Base-by-base conservation (phyloP, 352 stramenopile species). In the Pythium coloratum region DNA sequence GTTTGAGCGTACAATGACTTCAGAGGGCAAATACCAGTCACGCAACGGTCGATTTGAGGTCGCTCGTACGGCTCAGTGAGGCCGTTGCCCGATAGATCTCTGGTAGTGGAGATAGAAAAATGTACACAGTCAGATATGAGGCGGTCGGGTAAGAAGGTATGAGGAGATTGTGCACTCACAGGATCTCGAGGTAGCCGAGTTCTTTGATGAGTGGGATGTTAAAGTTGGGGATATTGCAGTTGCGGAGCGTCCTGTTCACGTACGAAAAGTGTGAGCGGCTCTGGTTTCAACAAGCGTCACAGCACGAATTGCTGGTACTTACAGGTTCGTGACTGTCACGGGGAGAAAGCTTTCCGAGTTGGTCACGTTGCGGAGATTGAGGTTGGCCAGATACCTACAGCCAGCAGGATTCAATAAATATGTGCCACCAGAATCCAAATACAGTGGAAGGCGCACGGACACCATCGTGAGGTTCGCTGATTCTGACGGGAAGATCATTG, bases 21-120 rank as follows among this genome's bases (percentile, higher is more conserved):
- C 42, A 64, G 59, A 20, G 47, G 59, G 49, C 59, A 66, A 38
- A 66, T 28, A 0, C 50, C 59, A 6, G 59, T 66, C 10, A 59
- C 33, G 20, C 47, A 58, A 0, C 59, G 50, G 33, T 59, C 59
- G 24, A 66, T 59, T 40, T 66, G 59, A 5, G 50, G 50, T 7
- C 33, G 47, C 34, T 59, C 59, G 59, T 66, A 66, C n/a, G 50
- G 59, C n/a, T 66, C 59, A 3, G 2, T 40, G 20, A 66, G 47
- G 6, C 50, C 33, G 34, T 59, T 66, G 49, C 28, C 24, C 2
- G 58, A 64, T 5, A 64, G n/a, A 47, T 64, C 58, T 3, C 58
- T 64, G 24, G 40, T 30, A 32, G 20, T 32, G 1, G 32, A 44
- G 28, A 32, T n/a, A 3, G 20, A 24, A 24, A 24, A 24, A 24